These are phyloP conservation scores for Lizonia empirigonia DNA, from an alignment of 2,329 filamentous ascomycete species.

Conservation along the genomic window DNA sequence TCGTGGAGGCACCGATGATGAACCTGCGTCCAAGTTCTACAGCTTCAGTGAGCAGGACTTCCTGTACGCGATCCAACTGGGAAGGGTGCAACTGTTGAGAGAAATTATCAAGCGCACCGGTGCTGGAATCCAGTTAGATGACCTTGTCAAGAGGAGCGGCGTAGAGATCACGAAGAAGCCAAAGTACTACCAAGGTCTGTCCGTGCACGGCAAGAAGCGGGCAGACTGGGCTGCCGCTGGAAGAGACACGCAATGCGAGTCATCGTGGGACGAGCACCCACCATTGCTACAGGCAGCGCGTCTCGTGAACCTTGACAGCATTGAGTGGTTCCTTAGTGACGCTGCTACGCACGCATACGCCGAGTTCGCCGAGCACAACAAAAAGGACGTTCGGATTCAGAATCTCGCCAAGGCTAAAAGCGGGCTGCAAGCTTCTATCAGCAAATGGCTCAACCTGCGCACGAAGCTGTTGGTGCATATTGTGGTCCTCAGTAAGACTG, in stretches of 20 bases:
- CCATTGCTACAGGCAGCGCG: conserved; percentile 66
- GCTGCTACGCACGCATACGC: conserved; percentile 69
- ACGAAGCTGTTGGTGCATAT: conserved; percentile 66
- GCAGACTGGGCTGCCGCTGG: conserved; percentile 66
- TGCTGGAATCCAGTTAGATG: conserved; percentile 70
- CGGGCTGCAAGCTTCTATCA: conserved; percentile 68
- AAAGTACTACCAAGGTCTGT: conserved; percentile 71
- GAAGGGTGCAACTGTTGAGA: conserved; percentile 63
- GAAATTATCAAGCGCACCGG: conserved; percentile 70
- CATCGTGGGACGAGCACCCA: conserved; percentile 43
- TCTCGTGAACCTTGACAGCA: conserved; percentile 65
- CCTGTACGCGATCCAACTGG: conserved; percentile 50
- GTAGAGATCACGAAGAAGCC: conserved; percentile 68
- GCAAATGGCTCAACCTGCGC: conserved; percentile 60
- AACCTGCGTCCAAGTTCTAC: conserved; percentile 20
- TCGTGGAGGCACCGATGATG: conserved; percentile 15
- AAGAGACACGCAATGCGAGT: conserved; percentile 11
- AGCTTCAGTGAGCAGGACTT: conserved; percentile 23
- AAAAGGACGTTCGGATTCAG: conserved; percentile 66
- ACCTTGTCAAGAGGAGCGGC: conserved; percentile 69
- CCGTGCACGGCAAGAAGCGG: conserved; percentile 72
- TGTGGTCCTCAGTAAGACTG: conserved; percentile 49
- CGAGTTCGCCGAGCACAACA: conserved; percentile 68
- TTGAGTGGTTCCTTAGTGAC: conserved; percentile 80
- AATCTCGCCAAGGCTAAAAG: conserved; percentile 64